phyloP scores from a whole-genome alignment of 2,329 filamentous ascomycete genomes.

The Paecilomyces sp. region DNA sequence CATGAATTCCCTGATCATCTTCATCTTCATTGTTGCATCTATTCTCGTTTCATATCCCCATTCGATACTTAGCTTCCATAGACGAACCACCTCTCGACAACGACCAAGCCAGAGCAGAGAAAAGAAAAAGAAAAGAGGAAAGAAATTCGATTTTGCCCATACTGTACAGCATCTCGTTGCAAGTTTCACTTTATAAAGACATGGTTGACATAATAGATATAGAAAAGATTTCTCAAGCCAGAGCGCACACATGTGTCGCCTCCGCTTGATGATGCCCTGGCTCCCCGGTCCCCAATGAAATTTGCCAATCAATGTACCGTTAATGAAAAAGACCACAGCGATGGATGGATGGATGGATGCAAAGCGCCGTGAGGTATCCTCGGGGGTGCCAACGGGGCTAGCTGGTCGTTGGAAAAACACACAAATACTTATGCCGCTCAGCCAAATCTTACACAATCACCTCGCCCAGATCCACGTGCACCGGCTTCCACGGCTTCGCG shows the following conservation, averaged over 20 bases:
- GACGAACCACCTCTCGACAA: neutral
- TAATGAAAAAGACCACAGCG: slow-evolving; percentile 12
- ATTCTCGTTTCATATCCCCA: too few species aligned
- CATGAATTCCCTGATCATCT: neutral
- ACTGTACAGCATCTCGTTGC: slow-evolving; percentile 28
- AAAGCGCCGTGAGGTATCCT: slow-evolving; percentile 3
- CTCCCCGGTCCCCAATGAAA: slow-evolving; percentile 17
- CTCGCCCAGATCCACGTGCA: slow-evolving; percentile 64
- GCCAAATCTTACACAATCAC: slow-evolving; percentile 45
- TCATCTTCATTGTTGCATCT: too few species aligned
- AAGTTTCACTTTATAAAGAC: neutral
- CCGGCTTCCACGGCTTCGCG: slow-evolving; percentile 58
- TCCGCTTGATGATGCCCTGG: slow-evolving; percentile 7
- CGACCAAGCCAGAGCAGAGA: slow-evolving; percentile 5
- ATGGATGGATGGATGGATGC: slow-evolving; percentile 14
- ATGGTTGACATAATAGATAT: neutral
- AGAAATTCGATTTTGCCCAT: slow-evolving; percentile 28
- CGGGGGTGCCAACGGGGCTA: neutral
- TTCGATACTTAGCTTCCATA: too few species aligned
- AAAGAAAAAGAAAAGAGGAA: slow-evolving; percentile 16
- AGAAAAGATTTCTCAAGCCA: slow-evolving; percentile 18
- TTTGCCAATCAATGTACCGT: slow-evolving; percentile 17
- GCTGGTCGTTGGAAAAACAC: neutral
- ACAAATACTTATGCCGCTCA: slow-evolving; percentile 7
- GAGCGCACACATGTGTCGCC: slow-evolving; percentile 9